Base-by-base conservation (phyloP, 352 stramenopile genomes). In the Phytophthora constricta region DNA sequence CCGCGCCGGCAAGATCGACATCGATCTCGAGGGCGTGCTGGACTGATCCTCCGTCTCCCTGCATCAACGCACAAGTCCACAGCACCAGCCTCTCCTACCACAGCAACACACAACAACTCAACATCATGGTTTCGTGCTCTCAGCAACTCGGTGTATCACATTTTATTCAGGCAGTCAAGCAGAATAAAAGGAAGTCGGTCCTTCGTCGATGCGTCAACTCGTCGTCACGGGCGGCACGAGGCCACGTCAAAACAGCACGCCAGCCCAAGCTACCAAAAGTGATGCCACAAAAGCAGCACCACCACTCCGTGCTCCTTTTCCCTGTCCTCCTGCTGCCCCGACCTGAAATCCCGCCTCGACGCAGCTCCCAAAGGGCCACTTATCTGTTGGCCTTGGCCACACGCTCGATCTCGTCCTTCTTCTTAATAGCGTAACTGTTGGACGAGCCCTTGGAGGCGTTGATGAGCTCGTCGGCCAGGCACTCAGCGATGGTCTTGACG, bases 391-490 rank as follows among this genome's bases (percentile, higher is more conserved):
- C 98, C 97, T 99, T 99, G 82, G 98, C 97, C 63, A 99, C 98
- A 97, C 98, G 97, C 93, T 99, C 98, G 80, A 99, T 99, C 85
- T 99, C 98, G 88, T 99, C 98, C 95, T 99, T 99, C 92, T 99
- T 99, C 97, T 99, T 99, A 88, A 99, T 99, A 77, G 98, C 97
- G 84, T 99, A 99, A 69, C 90, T 98, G 97, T 99, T 99, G 79
- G 97, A 99, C 75, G 96, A 99, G 65, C 98, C 97, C 87, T 98
- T 98, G 53, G 98, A 98, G 41, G 98, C 98, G 87, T 99, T 99
- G 86, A 99, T 99, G 59, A 99, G 92, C 88, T 99, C 98, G 84
- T 99, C 98, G 45, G 98, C 98, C 52, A 99, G 84, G 81, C 98
- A 99, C 87, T 99, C 98, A 27, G 97, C 95, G 77, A 99, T 99